Evolutionary conservation across 495 filamentous ascomycete genomes (phyloP), one percentile per base, ranked within the genome.

Genomic region (Oleoguttula mirabilis): DNA sequence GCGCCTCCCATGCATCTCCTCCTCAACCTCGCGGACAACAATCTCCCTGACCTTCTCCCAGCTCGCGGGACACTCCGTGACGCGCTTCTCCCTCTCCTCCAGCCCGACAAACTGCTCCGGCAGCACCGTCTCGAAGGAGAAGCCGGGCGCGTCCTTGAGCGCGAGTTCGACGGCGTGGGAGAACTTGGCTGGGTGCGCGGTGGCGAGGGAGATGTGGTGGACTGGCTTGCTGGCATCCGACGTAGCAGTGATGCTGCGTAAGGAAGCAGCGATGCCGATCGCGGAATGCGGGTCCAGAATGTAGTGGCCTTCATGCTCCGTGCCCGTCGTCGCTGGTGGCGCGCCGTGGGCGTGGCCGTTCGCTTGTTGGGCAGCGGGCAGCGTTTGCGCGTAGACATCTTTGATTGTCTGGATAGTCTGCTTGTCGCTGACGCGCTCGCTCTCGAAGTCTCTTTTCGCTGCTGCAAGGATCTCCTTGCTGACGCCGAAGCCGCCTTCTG

Each of bases 171-270:
- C 87, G 0, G 82, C 86, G 34, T 72, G 69, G 8, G 76, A 74
- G 57, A 95, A 95, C 61, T 96, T 96, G 30, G 88, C 88, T 3
- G 88, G 88, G 64, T 95, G 88, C 7, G 88, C 88, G 2, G 88
- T 96, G 4, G 84, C 81, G 4, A 95, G 73, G 2, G 84, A 76
- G 57, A 98, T 82, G 55, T 84, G 80, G 39, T 70, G 66, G 15
- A 63, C 65, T 14, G 59, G 54, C 25, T 68, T 17, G 14, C 12
- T 8, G 8, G 22, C 21, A 15, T 39, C 33, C 4, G 32, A 7
- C 12, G 22, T 33, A 7, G 34, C 17, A 10, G 6, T 51, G 27
- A 82, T 67, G 4, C 81, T 81, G 27, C 85, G 67, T 22, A 71
- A 47, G 0, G 86, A 67, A 14, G 82, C 87, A 21, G 75, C 64